Percentiles rank a stretch among this genome's conserved stretches.
Conservation (phyloP, 805 yeast genomes). For the Lachancea thermotolerans region DNA sequence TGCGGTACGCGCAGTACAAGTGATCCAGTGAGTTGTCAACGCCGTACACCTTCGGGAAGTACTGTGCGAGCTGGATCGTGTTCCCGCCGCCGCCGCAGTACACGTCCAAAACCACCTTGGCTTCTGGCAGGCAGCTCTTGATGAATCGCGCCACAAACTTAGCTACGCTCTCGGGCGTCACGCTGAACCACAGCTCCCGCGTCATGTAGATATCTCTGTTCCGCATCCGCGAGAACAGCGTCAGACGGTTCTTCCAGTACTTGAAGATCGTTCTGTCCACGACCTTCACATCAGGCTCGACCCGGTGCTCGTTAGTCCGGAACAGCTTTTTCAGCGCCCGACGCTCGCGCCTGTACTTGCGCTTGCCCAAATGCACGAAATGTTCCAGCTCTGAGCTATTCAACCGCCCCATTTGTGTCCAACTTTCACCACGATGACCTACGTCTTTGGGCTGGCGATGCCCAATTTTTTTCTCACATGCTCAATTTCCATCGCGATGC, state of each 20-base stretch:
- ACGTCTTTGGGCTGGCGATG: neutral
- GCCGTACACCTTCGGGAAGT: conserved; percentile 52
- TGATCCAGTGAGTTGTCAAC: conserved; percentile 56
- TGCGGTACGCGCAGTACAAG: conserved; percentile 58
- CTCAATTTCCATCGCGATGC: no score
- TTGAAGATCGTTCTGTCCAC: conserved; percentile 29
- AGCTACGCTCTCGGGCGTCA: conserved; percentile 77
- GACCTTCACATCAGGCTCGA: conserved; percentile 15
- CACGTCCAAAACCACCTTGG: conserved; percentile 50
- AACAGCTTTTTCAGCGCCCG: conserved; percentile 9
- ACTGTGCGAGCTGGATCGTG: conserved; percentile 62
- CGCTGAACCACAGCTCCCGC: conserved; percentile 76
- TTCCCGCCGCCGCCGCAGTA: conserved; percentile 91
- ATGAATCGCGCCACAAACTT: conserved; percentile 49
- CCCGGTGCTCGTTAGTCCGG: conserved; percentile 12
- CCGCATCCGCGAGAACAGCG: conserved; percentile 56
- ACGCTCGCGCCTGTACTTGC: conserved; percentile 19
- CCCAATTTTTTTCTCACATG: no score
- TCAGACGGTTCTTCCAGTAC: conserved; percentile 58
- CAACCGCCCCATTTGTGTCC: neutral
- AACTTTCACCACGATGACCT: conserved; percentile 3
- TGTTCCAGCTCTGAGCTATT: conserved; percentile 6
- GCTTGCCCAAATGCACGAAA: conserved; percentile 17
- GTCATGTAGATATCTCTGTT: conserved; percentile 59
- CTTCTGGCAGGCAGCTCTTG: conserved; percentile 44